Percentiles rank a stretch among this genome's conserved stretches.
Conservation (phyloP, 169 alveolate species). For the Plasmodium relictum region DNA sequence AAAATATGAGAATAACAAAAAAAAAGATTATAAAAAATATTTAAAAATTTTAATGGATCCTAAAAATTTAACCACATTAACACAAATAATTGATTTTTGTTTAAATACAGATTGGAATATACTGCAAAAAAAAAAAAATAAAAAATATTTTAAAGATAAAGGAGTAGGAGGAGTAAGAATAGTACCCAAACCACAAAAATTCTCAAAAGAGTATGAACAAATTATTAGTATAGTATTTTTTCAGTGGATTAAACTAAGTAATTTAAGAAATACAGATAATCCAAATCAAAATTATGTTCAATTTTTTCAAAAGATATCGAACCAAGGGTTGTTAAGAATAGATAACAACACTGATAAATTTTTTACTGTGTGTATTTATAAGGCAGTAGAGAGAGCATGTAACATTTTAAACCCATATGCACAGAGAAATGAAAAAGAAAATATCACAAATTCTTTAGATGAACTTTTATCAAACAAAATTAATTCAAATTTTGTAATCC, state of each 20-base stretch:
- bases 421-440: constrained; percentile 1
- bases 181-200: constrained; percentile 81
- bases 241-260: constrained; percentile 83
- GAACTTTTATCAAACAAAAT: constrained; percentile 5
- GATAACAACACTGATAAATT: constrained; percentile 91
- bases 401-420: background rate
- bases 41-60: constrained; percentile 65
- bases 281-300: constrained; percentile 81
- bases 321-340: constrained; percentile 90
- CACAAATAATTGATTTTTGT: constrained; percentile 74
- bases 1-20: background rate
- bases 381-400: constrained; percentile 82
- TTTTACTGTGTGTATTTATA: constrained; percentile 88
- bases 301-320: constrained; percentile 89
- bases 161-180: constrained; percentile 87
- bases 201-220: constrained; percentile 82
- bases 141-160: constrained; percentile 42
- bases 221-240: constrained; percentile 79
- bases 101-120: constrained; percentile 67
- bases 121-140: constrained; percentile 45
- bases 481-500: background rate
- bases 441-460: background rate
- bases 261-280: constrained; percentile 78
- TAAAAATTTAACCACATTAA: constrained; percentile 49
- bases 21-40: background rate